Conservation (phyloP, 768 basidiomycete genomes). For the Amanita molliuscula region DNA sequence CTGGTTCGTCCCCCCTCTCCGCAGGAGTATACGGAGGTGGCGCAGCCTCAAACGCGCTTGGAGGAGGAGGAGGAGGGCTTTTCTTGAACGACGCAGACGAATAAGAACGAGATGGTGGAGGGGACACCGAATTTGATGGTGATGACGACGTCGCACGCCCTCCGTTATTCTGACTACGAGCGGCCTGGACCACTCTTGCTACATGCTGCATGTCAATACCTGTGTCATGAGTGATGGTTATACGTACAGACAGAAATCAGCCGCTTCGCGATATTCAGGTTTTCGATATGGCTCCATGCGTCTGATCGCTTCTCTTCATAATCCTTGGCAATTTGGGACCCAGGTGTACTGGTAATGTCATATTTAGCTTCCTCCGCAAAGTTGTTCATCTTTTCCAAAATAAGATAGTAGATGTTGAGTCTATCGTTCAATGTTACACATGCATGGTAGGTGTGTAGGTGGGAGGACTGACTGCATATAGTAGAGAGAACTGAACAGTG, state of each 20-base stretch:
- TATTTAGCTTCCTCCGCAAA: conserved; percentile 77
- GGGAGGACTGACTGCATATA: conserved; percentile 83
- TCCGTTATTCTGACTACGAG: conserved; percentile 23
- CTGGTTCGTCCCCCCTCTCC: conserved; percentile 4
- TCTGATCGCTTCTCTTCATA: conserved; percentile 83
- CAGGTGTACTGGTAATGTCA: conserved; percentile 52
- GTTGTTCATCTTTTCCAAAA: conserved; percentile 87
- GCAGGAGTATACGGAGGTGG: conserved; percentile 24
- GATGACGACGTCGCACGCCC: conserved; percentile 10
- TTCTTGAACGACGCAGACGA: conserved; percentile 35
- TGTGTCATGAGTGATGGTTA: neutral
- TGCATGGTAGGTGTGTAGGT: neutral
- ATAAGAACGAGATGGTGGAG: conserved; percentile 24
- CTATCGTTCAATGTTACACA: conserved; percentile 25
- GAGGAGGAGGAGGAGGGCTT: conserved; percentile 45
- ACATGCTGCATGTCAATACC: neutral
- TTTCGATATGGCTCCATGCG: conserved; percentile 68
- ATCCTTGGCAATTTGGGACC: conserved; percentile 60
- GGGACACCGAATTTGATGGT: conserved; percentile 11
- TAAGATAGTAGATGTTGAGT: conserved; percentile 87
- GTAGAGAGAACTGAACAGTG: conserved; percentile 97
- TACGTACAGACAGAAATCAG: conserved; percentile 76
- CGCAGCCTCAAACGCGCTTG: conserved; percentile 21
- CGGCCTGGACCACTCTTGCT: conserved; percentile 64
- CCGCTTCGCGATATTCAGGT: conserved; percentile 72